phyloP scores from a whole-genome alignment of 2,329 filamentous ascomycete genomes.

The Davidsoniella neocaledoniae region DNA sequence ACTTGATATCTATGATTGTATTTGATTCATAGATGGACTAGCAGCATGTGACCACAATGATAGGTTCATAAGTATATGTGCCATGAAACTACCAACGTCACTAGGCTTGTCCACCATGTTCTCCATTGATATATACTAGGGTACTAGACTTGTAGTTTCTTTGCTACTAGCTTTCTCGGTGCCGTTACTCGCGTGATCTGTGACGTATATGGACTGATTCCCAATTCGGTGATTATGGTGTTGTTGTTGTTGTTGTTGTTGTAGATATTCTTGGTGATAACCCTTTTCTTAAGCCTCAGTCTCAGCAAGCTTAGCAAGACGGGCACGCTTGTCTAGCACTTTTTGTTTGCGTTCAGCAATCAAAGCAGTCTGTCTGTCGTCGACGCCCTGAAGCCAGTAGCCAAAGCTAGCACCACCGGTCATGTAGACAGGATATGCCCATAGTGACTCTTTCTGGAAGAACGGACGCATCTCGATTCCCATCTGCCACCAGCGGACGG shows the following conservation, averaged over 20 bases:
- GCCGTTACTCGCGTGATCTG: neutral
- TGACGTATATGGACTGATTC: neutral
- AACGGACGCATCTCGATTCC: conserved; percentile 97
- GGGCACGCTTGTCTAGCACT: conserved; percentile 76
- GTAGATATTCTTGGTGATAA: neutral
- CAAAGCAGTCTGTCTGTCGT: conserved; percentile 62
- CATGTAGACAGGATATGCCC: conserved; percentile 84
- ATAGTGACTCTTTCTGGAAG: conserved; percentile 68
- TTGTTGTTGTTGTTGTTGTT: neutral
- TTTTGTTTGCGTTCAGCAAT: conserved; percentile 62
- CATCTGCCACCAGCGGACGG: conserved; percentile 87
- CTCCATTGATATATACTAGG: no score
- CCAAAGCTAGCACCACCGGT: conserved; percentile 79
- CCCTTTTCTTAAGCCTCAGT: conserved; percentile 13
- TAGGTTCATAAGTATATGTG: no score
- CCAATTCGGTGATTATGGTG: neutral
- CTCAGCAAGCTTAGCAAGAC: conserved; percentile 32
- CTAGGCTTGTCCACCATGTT: no score
- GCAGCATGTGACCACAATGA: no score
- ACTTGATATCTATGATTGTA: no score
- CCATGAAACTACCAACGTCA: no score
- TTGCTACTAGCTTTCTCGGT: neutral
- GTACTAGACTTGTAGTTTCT: neutral
- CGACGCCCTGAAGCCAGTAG: conserved; percentile 89
- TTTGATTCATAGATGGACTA: no score